Conservation (phyloP, 73 alveolate genomes). For the Breviolum minutum region DNA sequence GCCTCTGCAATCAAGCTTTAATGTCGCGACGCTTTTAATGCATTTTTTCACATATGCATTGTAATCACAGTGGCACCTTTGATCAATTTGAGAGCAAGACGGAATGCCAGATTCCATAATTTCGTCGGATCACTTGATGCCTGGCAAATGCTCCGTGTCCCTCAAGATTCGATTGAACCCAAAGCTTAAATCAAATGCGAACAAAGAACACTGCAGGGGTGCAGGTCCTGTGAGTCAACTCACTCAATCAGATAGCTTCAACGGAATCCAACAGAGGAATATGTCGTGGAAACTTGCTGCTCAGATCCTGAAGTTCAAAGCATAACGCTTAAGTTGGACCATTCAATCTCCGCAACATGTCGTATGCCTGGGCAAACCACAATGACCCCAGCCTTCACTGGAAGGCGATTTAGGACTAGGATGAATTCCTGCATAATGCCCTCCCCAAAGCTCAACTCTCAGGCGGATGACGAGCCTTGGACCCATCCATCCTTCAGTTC, state of each 20-base stretch:
- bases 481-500: constrained; percentile 57
- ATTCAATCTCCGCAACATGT: too few species aligned
- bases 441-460: too few species aligned
- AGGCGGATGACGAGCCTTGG: background rate
- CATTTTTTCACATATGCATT: constrained; percentile 97
- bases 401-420: too few species aligned
- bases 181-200: background rate
- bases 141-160: constrained; percentile 97
- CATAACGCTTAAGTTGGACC: too few species aligned
- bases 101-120: constrained; percentile 98
- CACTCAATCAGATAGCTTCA: too few species aligned
- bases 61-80: constrained; percentile 98
- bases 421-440: too few species aligned
- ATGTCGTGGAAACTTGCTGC: too few species aligned
- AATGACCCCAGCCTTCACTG: too few species aligned
- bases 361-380: too few species aligned
- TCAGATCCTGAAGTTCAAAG: too few species aligned
- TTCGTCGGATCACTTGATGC: constrained; percentile 98
- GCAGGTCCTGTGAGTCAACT: too few species aligned
- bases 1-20: constrained; percentile 88
- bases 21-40: constrained; percentile 98
- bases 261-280: too few species aligned
- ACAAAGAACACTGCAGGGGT: background rate
- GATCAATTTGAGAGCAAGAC: constrained; percentile 98
- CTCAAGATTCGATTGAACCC: constrained; percentile 96